Evolutionary conservation across 1,284 basidiomycete genomes (phyloP).

Genomic region (Ceratobasidium sp.): DNA sequence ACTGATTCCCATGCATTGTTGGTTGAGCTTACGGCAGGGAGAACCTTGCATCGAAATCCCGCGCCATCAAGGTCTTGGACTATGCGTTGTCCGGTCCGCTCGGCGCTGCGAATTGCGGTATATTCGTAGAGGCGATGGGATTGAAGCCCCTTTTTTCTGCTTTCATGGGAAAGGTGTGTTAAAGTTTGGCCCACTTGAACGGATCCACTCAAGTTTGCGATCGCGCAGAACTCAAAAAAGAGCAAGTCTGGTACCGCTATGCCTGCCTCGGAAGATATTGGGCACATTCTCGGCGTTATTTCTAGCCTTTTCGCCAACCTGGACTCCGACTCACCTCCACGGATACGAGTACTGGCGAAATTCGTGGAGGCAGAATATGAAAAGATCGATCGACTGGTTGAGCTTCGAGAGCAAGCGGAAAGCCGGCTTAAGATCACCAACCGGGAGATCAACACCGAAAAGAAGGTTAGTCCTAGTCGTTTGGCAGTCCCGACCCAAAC

Average conservation of each 20-base stretch:
- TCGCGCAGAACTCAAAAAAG: slow-evolving; percentile 58
- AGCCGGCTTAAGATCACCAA: slow-evolving; percentile 65
- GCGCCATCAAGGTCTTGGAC: slow-evolving; percentile 88
- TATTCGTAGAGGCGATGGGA: slow-evolving; percentile 86
- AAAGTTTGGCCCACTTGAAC: neutral
- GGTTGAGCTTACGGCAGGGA: slow-evolving; percentile 59
- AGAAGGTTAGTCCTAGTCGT: slow-evolving; percentile 57
- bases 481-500: neutral
- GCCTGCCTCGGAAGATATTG: slow-evolving; percentile 78
- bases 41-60: slow-evolving; percentile 74
- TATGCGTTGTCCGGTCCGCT: slow-evolving; percentile 84
- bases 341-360: slow-evolving; percentile 86
- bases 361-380: slow-evolving; percentile 92
- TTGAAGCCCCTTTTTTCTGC: slow-evolving; percentile 87
- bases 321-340: slow-evolving; percentile 77
- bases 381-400: slow-evolving; percentile 89
- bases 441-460: slow-evolving; percentile 67
- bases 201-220: neutral
- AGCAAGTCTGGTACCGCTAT: slow-evolving; percentile 57
- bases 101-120: slow-evolving; percentile 77
- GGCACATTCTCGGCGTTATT: slow-evolving; percentile 86
- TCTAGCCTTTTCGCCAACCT: slow-evolving; percentile 89
- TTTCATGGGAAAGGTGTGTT: slow-evolving; percentile 87
- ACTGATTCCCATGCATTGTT: slow-evolving; percentile 35
- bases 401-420: slow-evolving; percentile 76